Evolutionary conservation across 352 stramenopile genomes (phyloP).

Genomic region (Blastocystis hominis): DNA sequence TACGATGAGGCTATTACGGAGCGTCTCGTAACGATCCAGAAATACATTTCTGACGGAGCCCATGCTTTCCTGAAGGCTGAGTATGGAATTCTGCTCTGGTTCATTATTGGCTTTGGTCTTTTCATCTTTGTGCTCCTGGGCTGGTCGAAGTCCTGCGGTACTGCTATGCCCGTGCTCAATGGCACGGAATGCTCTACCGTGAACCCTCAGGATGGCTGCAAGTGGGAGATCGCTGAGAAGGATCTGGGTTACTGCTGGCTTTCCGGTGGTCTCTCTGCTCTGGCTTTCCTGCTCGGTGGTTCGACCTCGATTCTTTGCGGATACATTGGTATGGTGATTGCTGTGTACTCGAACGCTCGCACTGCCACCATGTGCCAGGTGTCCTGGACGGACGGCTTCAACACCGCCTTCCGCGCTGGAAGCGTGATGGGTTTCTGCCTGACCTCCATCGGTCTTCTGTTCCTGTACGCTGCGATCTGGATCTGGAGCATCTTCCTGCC

Average conservation of each 20-base stretch:
- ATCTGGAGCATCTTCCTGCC: slow-evolving; percentile 72
- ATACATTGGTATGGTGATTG: slow-evolving; percentile 98
- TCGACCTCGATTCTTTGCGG: slow-evolving; percentile 90
- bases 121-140: slow-evolving; percentile 74
- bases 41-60: slow-evolving; percentile 90
- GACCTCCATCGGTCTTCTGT: slow-evolving; percentile 85
- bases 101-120: slow-evolving; percentile 79
- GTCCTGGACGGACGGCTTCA: slow-evolving; percentile 88
- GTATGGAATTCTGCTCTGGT: slow-evolving; percentile 92
- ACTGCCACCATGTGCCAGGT: slow-evolving; percentile 89
- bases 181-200: slow-evolving; percentile 67
- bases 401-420: slow-evolving; percentile 91
- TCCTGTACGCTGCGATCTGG: slow-evolving; percentile 89
- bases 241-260: slow-evolving; percentile 68
- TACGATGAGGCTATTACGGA: slow-evolving; percentile 19
- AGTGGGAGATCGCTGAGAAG: neutral
- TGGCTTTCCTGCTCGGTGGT: slow-evolving; percentile 91
- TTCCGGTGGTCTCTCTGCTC: slow-evolving; percentile 81
- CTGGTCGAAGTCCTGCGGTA: slow-evolving; percentile 63
- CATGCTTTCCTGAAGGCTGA: slow-evolving; percentile 90
- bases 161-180: slow-evolving; percentile 70
- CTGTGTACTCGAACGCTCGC: slow-evolving; percentile 93
- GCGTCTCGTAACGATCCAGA: slow-evolving; percentile 71
- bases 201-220: neutral
- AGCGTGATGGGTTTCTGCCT: slow-evolving; percentile 97